Base-by-base conservation (phyloP, 768 basidiomycete species). In the Trametes sanguinea region DNA sequence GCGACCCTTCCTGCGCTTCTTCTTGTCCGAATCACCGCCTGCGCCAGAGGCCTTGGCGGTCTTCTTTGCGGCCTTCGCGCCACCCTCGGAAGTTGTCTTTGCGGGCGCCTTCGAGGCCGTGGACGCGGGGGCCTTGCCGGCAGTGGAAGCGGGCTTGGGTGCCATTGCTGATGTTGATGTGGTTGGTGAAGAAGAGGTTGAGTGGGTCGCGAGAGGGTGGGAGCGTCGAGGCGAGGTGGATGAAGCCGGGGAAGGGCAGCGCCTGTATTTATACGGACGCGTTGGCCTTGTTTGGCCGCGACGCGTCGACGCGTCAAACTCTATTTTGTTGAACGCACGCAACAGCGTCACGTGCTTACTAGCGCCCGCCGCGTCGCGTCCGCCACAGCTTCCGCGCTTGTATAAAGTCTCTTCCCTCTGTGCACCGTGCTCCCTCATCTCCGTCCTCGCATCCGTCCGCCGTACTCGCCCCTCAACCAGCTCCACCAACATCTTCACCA, bases 1-100 rank as follows among this genome's bases (percentile, higher is more conserved):
- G 77, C 89, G 80, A 67, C 83, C 72, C 81, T 91, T 94, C 80
- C 85, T 85, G 71, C 90, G 82, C 83, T 91, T 92, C 83, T 92
- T 93, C 88, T 94, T 93, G 64, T 85, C 83, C 54, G 74, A 79
- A 35, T 84, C 92, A 61, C 84, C 86, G 53, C 82, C 84, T 54
- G 85, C 80, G 9, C 77, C 73, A 33, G 58, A 48, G 10, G 85
- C 80, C 66, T 86, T 86, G 32, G 86, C 76, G 1, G 87, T 88
- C 76, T 92, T 94, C 83, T 94, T 95, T 29, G 88, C 89, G 6
- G 85, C 87, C 77, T 92, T 90, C 11, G 81, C 72, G 46, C 82
- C 85, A 11, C 52, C 56, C 58, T 69, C 70, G 42, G 72, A 69
- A 60, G 84, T 83, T 17, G 82, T 78, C 69, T 87, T 88, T 42